A percentile compares a stretch with the other conserved stretches of the same genome.
These are phyloP conservation scores for Fragaria vesca DNA, from an alignment of 306 rosid genomes.

Conservation along the genomic window DNA sequence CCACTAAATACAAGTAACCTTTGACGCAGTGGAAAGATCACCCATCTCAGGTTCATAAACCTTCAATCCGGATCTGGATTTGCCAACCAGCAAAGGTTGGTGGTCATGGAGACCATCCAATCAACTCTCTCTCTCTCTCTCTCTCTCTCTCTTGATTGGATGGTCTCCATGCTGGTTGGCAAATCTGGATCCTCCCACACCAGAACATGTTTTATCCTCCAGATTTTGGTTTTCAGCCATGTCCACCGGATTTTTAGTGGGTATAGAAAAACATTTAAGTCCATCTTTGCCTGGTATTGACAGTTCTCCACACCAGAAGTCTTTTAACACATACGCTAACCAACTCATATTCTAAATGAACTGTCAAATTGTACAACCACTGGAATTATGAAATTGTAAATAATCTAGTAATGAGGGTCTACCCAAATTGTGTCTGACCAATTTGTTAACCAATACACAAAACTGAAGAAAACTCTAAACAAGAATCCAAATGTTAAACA, in stretches of 20 bases:
- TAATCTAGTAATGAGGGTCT: background rate
- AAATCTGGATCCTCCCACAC: background rate
- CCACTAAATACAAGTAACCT: background rate
- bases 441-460: background rate
- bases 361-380: background rate
- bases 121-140: too few relatives aligned
- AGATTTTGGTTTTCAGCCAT: slow-evolving; percentile 28
- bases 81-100: too few relatives aligned
- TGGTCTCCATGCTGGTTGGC: too few relatives aligned
- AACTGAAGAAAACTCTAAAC: slow-evolving; percentile 1
- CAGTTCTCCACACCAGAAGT: background rate
- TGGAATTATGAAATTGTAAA: background rate
- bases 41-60: background rate
- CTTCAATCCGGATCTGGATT: background rate
- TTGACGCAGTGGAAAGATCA: background rate
- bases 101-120: too few relatives aligned
- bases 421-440: background rate
- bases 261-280: slow-evolving; percentile 33
- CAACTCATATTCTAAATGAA: background rate
- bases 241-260: slow-evolving; percentile 38
- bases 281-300: background rate
- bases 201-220: slow-evolving; percentile 37
- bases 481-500: background rate
- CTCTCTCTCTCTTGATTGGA: too few relatives aligned
- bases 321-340: background rate